Evolutionary conservation across 2,329 filamentous ascomycete species (phyloP), one percentile per base, ranked within the genome.

Genomic region (Clonostachys sp.): DNA sequence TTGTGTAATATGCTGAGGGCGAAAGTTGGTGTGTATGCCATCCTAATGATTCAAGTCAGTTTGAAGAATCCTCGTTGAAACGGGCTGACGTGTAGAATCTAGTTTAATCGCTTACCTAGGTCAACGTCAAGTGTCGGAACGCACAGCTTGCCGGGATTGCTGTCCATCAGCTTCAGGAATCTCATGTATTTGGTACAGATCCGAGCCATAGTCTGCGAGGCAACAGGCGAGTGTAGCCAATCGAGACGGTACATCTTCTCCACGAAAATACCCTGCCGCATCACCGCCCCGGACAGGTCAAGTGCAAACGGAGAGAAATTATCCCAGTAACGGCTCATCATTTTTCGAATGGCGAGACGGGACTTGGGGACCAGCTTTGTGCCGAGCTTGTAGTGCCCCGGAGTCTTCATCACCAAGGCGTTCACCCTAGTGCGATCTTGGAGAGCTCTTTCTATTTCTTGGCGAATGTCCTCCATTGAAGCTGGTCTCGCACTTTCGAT

Each of bases 11-110:
- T 5, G 68, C 58, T 3, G 61, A 57, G 0, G 88, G 85, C 9
- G 70, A 78, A 4, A 92, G 78, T 60, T 92, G 86, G 57, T 92
- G 87, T 0, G 87, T 92, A 60, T 95, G 89, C 86, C 87, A 91
- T 0, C 80, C 24, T 30, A 10, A 30, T 30, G 4, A 10, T 4
- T 30, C 3, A 10, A 30, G 24, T 30, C 24, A 30, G 24, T 30
- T 30, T 10, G 24, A 30, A 30, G 8, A 30, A 30, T 6, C 9
- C 24, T 10, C 24, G 6, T 10, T 30, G 24, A 30, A 30, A 4
- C 24, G 9, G 24, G 8, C 9, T 30, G 6, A 10, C 8, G 6
- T 30, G 24, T 10, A 30, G 24, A 10, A 9, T 6, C 1, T 30
- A 10, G 9, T 30, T 30, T 4, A 10, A 30, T 6, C 9, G 9